Evolutionary conservation across 73 alveolate species (phyloP), one percentile per base, ranked within the genome.

Genomic region (Symbiodinium natans): DNA sequence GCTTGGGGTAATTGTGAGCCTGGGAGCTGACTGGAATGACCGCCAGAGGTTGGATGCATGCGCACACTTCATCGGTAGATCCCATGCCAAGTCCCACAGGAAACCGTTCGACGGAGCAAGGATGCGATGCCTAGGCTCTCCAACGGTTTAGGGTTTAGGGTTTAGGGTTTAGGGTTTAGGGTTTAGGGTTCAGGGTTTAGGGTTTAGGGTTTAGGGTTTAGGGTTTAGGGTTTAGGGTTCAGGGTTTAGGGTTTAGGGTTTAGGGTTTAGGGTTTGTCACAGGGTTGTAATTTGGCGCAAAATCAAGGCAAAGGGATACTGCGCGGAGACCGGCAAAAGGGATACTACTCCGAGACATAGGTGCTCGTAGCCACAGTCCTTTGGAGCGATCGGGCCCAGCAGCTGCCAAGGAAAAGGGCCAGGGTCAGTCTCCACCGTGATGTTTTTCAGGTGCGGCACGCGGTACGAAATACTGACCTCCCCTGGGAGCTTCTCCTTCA

Each of bases 11-110:
- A 13, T 46, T 46, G 59, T 13, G 0, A 52, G 17, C n/a, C 68
- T 11, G 21, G 68, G n/a, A 13, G 89, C 92, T 2, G 41, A 8
- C 75, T 83, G 92, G 42, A 83, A 83, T 6, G 43, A 59, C 11
- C 73, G 92, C 92, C 92, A 83, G 10, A 83, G 92, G 43, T 42
- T 42, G n/a, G 86, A 40, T 27, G 77, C 73, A 25, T 39, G 73
- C n/a, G 43, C 92, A 42, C 92, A 83, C 77, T 42, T 33, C 75
- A 83, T 41, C 33, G 27, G 75, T 2, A 41, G 7, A 39, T 83
- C 92, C 92, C 92, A 83, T 8, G 92, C 92, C 92, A 83, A 83
- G 75, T 83, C 92, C 92, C 92, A 83, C 41, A 83, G 42, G 48
- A 83, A 83, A 34, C 92, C 92, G 42, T 83, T 42, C 41, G 43